Evolutionary conservation across 176 grass and related monocot species (phyloP), one percentile per base, ranked within the genome.

Genomic region (Phyllostachys edulis): DNA sequence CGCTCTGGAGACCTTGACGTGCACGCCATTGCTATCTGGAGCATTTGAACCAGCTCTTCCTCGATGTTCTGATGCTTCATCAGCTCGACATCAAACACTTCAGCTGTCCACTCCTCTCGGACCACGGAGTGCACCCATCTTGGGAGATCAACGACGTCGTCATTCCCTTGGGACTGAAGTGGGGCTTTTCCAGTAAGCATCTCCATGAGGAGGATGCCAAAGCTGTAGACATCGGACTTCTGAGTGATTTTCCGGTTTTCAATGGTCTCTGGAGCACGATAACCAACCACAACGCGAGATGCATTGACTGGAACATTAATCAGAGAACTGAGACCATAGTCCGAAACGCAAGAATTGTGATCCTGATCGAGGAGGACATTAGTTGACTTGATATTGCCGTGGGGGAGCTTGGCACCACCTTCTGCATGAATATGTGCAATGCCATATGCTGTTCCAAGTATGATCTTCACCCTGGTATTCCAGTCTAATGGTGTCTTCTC

Each of bases 71-170:
- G 85, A 12, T 82, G 60, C 45, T 83, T 89, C 49, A 93, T 90
- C 71, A 98, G 79, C 80, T 95, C 96, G 6, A 80, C 24, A 47
- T 98, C 96, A 14, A 98, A 98, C 62, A 98, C 96, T 77, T 98
- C 93, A 0, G 96, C 96, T 9, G 96, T 98, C 96, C 96, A 98
- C 64, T 98, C 96, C 87, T 98, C 96, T 73, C 91, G 86, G 80
- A 98, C 96, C 37, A 98, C 96, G 0, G 96, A 98, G 20, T 95
- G 96, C 34, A 98, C 93, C 96, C 96, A 98, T 67, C 89, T 85
- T 5, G 91, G 91, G 21, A 98, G 89, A 54, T 98, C 96, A 0
- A 85, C 91, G 0, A 95, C 85, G 10, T 98, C 89, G 57, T 98
- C 93, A n/a, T 84, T 92, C 37, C 96, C 96, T 41, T 98, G 96